phyloP scores from a whole-genome alignment of 2,329 filamentous ascomycete genomes.

The Pseudogymnoascus sp. region DNA sequence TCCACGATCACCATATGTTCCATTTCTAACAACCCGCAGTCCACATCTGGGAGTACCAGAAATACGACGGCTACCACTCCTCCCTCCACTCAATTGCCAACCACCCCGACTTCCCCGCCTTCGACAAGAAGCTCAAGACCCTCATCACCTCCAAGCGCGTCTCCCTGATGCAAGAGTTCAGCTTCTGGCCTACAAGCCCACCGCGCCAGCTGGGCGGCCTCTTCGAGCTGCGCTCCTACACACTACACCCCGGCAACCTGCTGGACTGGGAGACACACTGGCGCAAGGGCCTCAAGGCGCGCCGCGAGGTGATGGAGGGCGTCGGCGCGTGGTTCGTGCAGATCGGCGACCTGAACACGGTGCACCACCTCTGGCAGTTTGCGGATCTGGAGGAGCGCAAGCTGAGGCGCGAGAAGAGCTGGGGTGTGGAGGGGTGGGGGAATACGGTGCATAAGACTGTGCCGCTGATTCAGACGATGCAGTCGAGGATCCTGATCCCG shows the following conservation, averaged over 20 bases:
- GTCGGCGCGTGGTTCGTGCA: constrained; percentile 98
- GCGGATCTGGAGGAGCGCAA: constrained; percentile 93
- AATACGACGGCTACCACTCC: constrained; percentile 90
- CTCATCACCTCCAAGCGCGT: constrained; percentile 78
- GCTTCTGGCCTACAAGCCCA: constrained; percentile 94
- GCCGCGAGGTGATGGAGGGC: constrained; percentile 96
- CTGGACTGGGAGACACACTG: constrained; percentile 99
- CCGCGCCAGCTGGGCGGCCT: constrained; percentile 84
- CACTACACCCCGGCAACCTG: constrained; percentile 87
- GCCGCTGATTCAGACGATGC: constrained; percentile 92
- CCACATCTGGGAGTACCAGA: constrained; percentile 99
- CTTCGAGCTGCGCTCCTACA: constrained; percentile 95
- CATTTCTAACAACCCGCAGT: constrained; percentile 50
- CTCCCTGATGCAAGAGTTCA: constrained; percentile 98
- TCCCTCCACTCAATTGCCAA: constrained; percentile 77
- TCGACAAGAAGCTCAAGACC: constrained; percentile 76
- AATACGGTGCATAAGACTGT: constrained; percentile 98
- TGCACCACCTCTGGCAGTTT: constrained; percentile 98
- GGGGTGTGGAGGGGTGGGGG: constrained; percentile 90
- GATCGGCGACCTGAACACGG: constrained; percentile 93
- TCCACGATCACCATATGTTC: constrained; percentile 6
- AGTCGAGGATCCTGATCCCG: constrained; percentile 84
- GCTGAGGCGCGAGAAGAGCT: constrained; percentile 83
- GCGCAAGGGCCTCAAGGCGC: constrained; percentile 82
- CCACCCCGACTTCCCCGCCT: constrained; percentile 75